Conservation (phyloP, 139 green algal genomes). For the Zygnema circumcarinatum region DNA sequence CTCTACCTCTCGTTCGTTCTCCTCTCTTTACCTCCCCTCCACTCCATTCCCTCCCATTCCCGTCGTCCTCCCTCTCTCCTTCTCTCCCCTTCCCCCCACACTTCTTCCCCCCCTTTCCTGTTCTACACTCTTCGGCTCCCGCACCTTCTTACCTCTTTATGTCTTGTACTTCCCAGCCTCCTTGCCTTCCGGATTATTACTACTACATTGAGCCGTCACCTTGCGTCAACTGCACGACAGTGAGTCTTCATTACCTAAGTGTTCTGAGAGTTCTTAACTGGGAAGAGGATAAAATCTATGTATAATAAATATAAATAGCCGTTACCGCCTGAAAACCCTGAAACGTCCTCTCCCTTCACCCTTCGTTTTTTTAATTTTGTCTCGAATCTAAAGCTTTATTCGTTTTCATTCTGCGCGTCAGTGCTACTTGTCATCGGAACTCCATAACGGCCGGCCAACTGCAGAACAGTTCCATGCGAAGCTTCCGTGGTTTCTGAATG, state of each 20-base stretch:
- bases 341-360: no score
- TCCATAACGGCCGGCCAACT: slow-evolving; percentile 31
- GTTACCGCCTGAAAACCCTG: no score
- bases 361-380: no score
- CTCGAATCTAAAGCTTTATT: no score
- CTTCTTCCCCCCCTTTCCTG: background rate
- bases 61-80: background rate
- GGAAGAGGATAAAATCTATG: no score
- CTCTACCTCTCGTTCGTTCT: background rate
- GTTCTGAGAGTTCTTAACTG: background rate
- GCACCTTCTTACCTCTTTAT: slow-evolving; percentile 52
- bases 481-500: slow-evolving; percentile 87
- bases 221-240: slow-evolving; percentile 87
- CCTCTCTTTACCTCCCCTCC: background rate
- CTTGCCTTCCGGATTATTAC: slow-evolving; percentile 67
- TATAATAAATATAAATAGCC: no score
- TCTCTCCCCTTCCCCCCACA: background rate
- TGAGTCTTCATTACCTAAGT: slow-evolving; percentile 37
- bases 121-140: slow-evolving; percentile 13
- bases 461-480: slow-evolving; percentile 69
- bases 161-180: slow-evolving; percentile 59
- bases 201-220: slow-evolving; percentile 94
- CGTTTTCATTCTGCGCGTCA: no score
- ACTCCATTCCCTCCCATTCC: background rate
- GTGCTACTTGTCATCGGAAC: slow-evolving; percentile 47